phyloP scores from a whole-genome alignment of 2,329 filamentous ascomycete species.

The Fusarium zealandicum region DNA sequence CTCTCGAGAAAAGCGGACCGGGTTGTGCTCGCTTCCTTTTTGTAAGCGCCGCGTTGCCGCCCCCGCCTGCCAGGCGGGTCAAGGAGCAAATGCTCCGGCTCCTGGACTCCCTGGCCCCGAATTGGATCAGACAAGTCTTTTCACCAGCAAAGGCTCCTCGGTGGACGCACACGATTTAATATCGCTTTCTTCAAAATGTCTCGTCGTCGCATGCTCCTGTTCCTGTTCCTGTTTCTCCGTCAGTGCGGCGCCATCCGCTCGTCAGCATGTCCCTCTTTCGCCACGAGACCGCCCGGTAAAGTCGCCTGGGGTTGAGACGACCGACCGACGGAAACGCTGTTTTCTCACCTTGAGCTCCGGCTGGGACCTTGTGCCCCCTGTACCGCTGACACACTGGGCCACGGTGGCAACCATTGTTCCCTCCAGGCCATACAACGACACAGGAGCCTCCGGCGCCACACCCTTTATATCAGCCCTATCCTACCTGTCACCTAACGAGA shows the following conservation, averaged over 20 bases:
- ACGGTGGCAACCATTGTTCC: slow-evolving; percentile 35
- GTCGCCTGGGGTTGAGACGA: slow-evolving; percentile 31
- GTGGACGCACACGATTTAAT: slow-evolving; percentile 42
- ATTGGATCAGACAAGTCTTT: slow-evolving; percentile 40
- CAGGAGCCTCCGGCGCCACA: slow-evolving; percentile 31
- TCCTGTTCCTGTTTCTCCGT: slow-evolving; percentile 16
- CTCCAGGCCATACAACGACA: slow-evolving; percentile 11
- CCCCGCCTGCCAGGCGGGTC: slow-evolving; percentile 42
- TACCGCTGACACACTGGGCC: slow-evolving; percentile 26
- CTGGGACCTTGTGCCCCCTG: slow-evolving; percentile 27
- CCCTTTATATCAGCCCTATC: slow-evolving; percentile 42
- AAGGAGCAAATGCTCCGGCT: slow-evolving; percentile 49
- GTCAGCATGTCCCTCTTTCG: slow-evolving; percentile 37
- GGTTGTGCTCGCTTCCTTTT: slow-evolving; percentile 25
- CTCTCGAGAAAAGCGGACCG: slow-evolving; percentile 27
- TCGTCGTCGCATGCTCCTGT: slow-evolving; percentile 37
- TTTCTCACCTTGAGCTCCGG: slow-evolving; percentile 28
- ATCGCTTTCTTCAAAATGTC: slow-evolving; percentile 44
- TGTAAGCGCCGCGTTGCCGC: slow-evolving; percentile 44
- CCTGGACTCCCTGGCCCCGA: slow-evolving; percentile 33
- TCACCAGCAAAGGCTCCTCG: slow-evolving; percentile 36
- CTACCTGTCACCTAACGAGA: slow-evolving; percentile 22
- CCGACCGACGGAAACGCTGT: slow-evolving; percentile 25
- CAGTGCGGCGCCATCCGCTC: slow-evolving; percentile 29
- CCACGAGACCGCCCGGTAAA: slow-evolving; percentile 37